These are phyloP conservation scores for Colletotrichum spaethianum DNA, from an alignment of 2,329 filamentous ascomycete genomes.

Conservation along the genomic window DNA sequence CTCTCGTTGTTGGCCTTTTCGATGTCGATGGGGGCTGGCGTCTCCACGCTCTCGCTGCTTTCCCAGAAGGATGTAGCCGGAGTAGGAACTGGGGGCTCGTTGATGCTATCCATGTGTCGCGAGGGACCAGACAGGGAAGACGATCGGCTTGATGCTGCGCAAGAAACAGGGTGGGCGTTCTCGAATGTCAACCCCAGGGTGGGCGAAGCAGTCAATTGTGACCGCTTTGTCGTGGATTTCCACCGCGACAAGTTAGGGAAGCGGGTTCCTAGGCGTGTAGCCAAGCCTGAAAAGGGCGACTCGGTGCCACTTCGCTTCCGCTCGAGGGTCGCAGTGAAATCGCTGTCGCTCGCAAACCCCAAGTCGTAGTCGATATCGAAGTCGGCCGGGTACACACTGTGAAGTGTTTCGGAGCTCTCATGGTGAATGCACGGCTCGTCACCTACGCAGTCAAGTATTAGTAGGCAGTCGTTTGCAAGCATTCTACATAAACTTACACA, in stretches of 20 bases:
- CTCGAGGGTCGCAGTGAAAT: constrained; percentile 61
- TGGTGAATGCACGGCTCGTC: constrained; percentile 74
- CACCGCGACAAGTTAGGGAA: constrained; percentile 68
- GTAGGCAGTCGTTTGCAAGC: constrained; percentile 12
- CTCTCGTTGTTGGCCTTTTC: constrained; percentile 65
- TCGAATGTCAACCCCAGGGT: constrained; percentile 89
- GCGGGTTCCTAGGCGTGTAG: constrained; percentile 76
- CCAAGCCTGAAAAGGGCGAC: constrained; percentile 72
- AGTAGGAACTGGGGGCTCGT: constrained; percentile 69
- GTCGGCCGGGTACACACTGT: constrained; percentile 57
- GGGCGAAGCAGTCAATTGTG: constrained; percentile 67
- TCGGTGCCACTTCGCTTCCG: constrained; percentile 73
- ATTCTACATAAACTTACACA: constrained; percentile 72
- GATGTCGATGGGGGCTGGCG: constrained; percentile 64
- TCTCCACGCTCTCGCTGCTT: constrained; percentile 68
- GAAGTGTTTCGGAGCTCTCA: constrained; percentile 58
- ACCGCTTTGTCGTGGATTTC: constrained; percentile 61
- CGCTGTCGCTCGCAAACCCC: constrained; percentile 76
- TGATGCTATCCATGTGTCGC: constrained; percentile 60
- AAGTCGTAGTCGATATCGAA: constrained; percentile 75
- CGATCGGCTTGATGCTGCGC: constrained; percentile 80
- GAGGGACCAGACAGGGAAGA: constrained; percentile 80
- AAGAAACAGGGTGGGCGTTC: constrained; percentile 75
- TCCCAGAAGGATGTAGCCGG: constrained; percentile 76
- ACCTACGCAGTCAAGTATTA: constrained; percentile 58